phyloP scores from a whole-genome alignment of 2,329 filamentous ascomycete species.

The Coniochaeta sp. region DNA sequence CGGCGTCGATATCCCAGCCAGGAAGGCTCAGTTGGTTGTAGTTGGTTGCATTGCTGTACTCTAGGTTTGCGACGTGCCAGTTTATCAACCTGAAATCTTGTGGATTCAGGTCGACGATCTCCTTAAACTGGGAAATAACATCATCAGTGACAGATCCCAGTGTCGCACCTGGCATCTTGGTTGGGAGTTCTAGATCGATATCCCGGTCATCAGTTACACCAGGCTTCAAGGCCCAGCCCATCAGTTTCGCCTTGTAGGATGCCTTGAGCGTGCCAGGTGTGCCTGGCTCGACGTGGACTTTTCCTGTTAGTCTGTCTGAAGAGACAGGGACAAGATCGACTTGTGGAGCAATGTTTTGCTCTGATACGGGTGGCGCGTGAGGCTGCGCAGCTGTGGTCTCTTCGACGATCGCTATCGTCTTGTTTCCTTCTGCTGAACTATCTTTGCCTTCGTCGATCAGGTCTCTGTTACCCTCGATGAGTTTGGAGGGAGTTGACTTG shows the following conservation, averaged over 20 bases:
- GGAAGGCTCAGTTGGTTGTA: slow-evolving; percentile 79
- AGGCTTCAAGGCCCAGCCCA: slow-evolving; percentile 73
- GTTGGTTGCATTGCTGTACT: slow-evolving; percentile 93
- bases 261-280: slow-evolving; percentile 64
- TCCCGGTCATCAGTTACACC: slow-evolving; percentile 57
- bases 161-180: slow-evolving; percentile 59
- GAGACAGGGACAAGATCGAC: slow-evolving; percentile 55
- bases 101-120: slow-evolving; percentile 72
- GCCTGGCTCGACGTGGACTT: slow-evolving; percentile 63
- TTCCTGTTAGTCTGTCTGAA: slow-evolving; percentile 62
- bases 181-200: slow-evolving; percentile 62
- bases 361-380: slow-evolving; percentile 43
- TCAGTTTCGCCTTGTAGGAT: slow-evolving; percentile 65
- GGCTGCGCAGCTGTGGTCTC: slow-evolving; percentile 57
- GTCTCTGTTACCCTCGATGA: slow-evolving; percentile 74
- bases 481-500: slow-evolving; percentile 60
- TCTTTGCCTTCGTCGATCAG: slow-evolving; percentile 80
- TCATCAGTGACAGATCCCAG: slow-evolving; percentile 88
- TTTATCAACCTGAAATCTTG: slow-evolving; percentile 88
- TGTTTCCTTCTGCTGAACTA: slow-evolving; percentile 58
- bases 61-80: slow-evolving; percentile 97
- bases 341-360: slow-evolving; percentile 44
- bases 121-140: slow-evolving; percentile 80
- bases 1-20: slow-evolving; percentile 94
- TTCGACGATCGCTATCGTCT: slow-evolving; percentile 67